Conservation (phyloP, 2,329 filamentous ascomycete genomes). For the Lecanoromycetidae sp. region DNA sequence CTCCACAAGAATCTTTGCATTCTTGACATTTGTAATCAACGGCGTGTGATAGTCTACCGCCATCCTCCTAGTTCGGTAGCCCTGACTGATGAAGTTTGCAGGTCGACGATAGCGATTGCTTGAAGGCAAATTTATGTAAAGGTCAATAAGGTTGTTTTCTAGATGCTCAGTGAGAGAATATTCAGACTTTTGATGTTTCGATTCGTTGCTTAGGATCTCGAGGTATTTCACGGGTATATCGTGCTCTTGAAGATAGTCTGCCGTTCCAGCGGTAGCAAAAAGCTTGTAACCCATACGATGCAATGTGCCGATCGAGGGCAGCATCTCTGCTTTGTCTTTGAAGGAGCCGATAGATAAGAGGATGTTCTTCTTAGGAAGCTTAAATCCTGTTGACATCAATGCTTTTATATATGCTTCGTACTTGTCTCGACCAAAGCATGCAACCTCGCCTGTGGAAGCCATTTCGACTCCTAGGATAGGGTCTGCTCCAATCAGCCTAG, state of each 20-base stretch:
- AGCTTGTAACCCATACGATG: conserved; percentile 88
- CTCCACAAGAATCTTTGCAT: conserved; percentile 92
- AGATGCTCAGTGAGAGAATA: conserved; percentile 95
- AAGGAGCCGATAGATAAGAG: conserved; percentile 90
- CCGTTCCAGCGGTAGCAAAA: conserved; percentile 90
- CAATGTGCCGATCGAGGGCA: conserved; percentile 81
- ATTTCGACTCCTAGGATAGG: conserved; percentile 96
- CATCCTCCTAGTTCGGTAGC: conserved; percentile 93
- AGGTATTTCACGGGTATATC: conserved; percentile 86
- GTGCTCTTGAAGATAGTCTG: conserved; percentile 90
- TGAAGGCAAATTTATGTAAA: conserved; percentile 99
- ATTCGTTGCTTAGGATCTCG: conserved; percentile 66
- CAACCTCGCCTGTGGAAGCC: conserved; percentile 97
- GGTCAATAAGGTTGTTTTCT: conserved; percentile 92
- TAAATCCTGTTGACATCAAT: conserved; percentile 89
- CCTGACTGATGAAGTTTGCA: conserved; percentile 97
- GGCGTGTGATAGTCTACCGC: conserved; percentile 96
- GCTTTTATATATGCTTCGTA: conserved; percentile 98
- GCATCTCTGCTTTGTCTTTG: conserved; percentile 97
- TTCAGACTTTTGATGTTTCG: conserved; percentile 81
- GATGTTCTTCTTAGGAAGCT: conserved; percentile 88
- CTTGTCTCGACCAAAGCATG: conserved; percentile 89
- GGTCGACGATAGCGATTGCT: conserved; percentile 94
- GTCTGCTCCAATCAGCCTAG: conserved; percentile 86
- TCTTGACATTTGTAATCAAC: conserved; percentile 97